Percentiles rank a stretch among this genome's conserved stretches.
phyloP scores from a whole-genome alignment of 108 stramenopile species.

The Stephanodiscus triporus region DNA sequence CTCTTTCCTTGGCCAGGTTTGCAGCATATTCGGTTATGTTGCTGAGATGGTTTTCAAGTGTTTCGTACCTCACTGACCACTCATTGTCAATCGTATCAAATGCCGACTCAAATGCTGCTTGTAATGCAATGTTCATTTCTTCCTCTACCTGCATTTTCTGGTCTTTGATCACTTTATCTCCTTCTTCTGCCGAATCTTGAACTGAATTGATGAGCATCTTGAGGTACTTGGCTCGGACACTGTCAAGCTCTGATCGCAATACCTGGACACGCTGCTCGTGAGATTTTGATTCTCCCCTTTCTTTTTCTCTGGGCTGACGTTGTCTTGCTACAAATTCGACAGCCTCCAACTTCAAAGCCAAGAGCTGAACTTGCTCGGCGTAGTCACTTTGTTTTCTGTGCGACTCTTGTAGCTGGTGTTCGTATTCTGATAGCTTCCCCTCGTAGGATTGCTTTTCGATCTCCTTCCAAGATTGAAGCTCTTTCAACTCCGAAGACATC shows the following conservation, averaged over 20 bases:
- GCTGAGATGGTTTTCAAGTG: slow-evolving; percentile 23
- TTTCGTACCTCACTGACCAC: slow-evolving; percentile 37
- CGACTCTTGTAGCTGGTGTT: slow-evolving; percentile 14
- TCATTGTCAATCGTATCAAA: slow-evolving; percentile 30
- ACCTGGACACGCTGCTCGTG: slow-evolving; percentile 23
- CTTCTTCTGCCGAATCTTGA: background rate
- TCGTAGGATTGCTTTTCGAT: slow-evolving; percentile 6
- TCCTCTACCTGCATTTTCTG: slow-evolving; percentile 27
- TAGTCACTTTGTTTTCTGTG: slow-evolving; percentile 24
- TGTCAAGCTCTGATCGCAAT: slow-evolving; percentile 30
- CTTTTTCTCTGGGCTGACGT: slow-evolving; percentile 4
- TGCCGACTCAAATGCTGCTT: slow-evolving; percentile 33
- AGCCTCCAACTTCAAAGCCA: slow-evolving; percentile 46
- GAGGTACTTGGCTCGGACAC: slow-evolving; percentile 34
- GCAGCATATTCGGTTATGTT: slow-evolving; percentile 22
- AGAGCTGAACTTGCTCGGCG: slow-evolving; percentile 33
- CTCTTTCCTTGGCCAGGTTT: slow-evolving; percentile 30
- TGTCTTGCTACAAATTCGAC: slow-evolving; percentile 33
- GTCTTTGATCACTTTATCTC: background rate
- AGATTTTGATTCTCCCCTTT: background rate
- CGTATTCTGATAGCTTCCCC: slow-evolving; percentile 11
- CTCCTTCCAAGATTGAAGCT: slow-evolving; percentile 31
- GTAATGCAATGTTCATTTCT: slow-evolving; percentile 47
- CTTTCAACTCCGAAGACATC: slow-evolving; percentile 38
- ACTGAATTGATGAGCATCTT: slow-evolving; percentile 19